These are phyloP conservation scores for Ampelocalamus luodianensis DNA, from an alignment of 176 grass and related monocot genomes.

Conservation along the genomic window DNA sequence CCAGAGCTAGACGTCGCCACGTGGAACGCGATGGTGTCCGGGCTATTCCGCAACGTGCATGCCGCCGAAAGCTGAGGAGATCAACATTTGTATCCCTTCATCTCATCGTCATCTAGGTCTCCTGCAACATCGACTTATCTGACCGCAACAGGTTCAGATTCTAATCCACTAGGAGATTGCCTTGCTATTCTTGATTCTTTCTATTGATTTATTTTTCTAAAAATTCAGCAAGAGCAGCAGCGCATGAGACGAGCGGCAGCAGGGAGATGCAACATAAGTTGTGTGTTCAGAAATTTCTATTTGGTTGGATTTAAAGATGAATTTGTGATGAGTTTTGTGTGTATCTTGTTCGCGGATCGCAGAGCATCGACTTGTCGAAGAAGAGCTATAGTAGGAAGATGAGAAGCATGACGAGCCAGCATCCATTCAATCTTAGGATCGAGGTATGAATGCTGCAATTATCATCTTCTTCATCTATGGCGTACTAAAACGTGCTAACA, in stretches of 20 bases:
- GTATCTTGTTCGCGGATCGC: not conserved
- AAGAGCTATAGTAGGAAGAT: conserved; percentile 66
- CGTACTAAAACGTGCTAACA: no score
- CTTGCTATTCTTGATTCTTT: not conserved
- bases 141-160: not conserved
- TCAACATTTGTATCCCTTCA: conserved; percentile 50
- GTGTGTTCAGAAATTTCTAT: not conserved
- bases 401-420: conserved; percentile 48
- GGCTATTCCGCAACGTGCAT: no score
- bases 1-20: no score
- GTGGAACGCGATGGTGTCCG: no score
- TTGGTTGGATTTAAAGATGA: not conserved
- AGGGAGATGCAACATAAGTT: conserved; percentile 2
- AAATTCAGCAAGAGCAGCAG: conserved; percentile 20
- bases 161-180: not conserved
- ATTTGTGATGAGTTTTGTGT: not conserved
- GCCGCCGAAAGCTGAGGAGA: conserved; percentile 34
- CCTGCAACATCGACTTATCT: not conserved
- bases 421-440: conserved; percentile 74
- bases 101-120: conserved; percentile 46
- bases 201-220: not conserved
- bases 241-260: conserved; percentile 2
- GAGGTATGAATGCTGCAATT: conserved; percentile 49
- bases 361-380: conserved; percentile 54
- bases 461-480: no score